Percentiles rank a stretch among this genome's conserved stretches.
These are phyloP conservation scores for Erodium moschatum DNA, from an alignment of 441 rosid genomes.

Conservation along the genomic window DNA sequence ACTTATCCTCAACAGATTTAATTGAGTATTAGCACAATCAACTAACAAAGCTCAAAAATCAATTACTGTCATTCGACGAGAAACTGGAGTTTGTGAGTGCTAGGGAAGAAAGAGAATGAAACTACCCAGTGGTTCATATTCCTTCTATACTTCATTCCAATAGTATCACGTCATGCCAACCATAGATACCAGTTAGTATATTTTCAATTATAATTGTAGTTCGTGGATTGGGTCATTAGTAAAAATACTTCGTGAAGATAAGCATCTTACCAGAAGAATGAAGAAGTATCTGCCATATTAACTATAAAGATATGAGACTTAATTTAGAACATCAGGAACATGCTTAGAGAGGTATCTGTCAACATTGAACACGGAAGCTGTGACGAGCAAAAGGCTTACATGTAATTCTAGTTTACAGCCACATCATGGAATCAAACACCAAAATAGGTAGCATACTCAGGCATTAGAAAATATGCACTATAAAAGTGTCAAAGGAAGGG, in stretches of 20 bases:
- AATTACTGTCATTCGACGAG: background rate
- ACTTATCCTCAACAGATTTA: background rate
- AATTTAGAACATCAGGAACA: background rate
- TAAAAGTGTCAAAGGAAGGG: background rate
- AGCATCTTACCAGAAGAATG: background rate
- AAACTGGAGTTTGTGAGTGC: background rate
- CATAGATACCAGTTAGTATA: background rate
- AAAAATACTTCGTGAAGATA: background rate
- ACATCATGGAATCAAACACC: background rate
- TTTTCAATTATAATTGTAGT: background rate
- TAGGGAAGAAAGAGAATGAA: background rate
- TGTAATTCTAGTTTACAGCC: background rate
- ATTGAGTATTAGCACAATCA: background rate
- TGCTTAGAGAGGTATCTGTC: background rate
- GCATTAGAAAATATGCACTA: background rate
- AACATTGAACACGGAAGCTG: background rate
- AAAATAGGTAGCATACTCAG: background rate
- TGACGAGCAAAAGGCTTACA: background rate
- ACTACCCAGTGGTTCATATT: background rate
- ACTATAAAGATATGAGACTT: background rate
- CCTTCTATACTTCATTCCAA: conserved; percentile 3
- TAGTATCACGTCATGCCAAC: background rate
- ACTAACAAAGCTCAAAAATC: background rate
- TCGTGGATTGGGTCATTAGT: background rate
- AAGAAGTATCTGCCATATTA: background rate